phyloP scores from a whole-genome alignment of 1,284 basidiomycete genomes.

The Cutaneotrichosporon dermatis region DNA sequence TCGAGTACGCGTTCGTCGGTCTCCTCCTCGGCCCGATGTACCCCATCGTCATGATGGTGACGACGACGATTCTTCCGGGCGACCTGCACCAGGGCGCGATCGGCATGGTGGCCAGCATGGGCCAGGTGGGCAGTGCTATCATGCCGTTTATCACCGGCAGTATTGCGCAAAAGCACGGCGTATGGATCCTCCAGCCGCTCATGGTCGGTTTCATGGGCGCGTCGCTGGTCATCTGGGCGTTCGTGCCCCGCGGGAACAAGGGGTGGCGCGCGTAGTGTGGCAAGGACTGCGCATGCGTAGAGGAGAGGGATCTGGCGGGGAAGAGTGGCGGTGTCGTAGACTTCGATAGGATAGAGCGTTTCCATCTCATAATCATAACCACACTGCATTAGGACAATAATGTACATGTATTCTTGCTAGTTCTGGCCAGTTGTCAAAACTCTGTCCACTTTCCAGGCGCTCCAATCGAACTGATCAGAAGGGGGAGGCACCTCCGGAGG shows the following conservation, averaged over 20 bases:
- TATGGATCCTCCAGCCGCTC: constrained; percentile 44
- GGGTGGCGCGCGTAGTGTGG: constrained; percentile 1
- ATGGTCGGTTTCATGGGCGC: constrained; percentile 31
- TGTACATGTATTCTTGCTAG: too few relatives aligned
- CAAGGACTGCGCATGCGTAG: too few relatives aligned
- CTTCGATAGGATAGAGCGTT: too few relatives aligned
- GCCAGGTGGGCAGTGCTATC: constrained; percentile 62
- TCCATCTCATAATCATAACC: too few relatives aligned
- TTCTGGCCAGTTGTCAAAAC: too few relatives aligned
- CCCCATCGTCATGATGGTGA: constrained; percentile 55
- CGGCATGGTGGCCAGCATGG: constrained; percentile 59
- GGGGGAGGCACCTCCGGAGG: too few relatives aligned
- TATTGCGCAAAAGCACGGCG: constrained; percentile 36
- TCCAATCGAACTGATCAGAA: too few relatives aligned
- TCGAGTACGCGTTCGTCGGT: constrained; percentile 60
- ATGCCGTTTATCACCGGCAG: constrained; percentile 56
- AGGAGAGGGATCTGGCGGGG: too few relatives aligned
- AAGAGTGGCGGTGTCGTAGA: too few relatives aligned
- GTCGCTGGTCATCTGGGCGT: constrained; percentile 32
- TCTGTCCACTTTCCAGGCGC: too few relatives aligned
- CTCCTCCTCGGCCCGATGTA: constrained; percentile 57
- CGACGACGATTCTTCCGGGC: constrained; percentile 54
- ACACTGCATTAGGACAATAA: too few relatives aligned
- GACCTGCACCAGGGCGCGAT: constrained; percentile 63
- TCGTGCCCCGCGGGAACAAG: constrained; percentile 13